A percentile compares a stretch with the other conserved stretches of the same genome.
Conservation (phyloP, 1,284 basidiomycete genomes). For the Boletus holoroseus region DNA sequence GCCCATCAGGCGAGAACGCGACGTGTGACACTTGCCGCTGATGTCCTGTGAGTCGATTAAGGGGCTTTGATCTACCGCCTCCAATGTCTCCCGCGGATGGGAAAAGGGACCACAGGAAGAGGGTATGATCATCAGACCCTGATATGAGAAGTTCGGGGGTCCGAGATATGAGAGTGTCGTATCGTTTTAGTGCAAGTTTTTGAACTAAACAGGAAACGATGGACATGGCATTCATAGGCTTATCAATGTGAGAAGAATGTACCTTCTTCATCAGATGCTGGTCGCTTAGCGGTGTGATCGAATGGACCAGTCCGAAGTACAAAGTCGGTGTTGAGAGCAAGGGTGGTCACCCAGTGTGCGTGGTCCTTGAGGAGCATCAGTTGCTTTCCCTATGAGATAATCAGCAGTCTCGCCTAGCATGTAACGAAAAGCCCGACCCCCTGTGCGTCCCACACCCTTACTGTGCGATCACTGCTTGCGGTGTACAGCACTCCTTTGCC, state of each 20-base stretch:
- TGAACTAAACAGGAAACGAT: constrained; percentile 49
- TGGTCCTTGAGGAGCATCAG: constrained; percentile 86
- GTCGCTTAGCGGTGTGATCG: constrained; percentile 78
- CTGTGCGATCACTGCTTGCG: constrained; percentile 89
- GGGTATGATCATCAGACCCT: constrained; percentile 91
- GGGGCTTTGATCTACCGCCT: constrained; percentile 70
- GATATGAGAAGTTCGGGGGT: constrained; percentile 85
- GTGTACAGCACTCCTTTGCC: constrained; percentile 85
- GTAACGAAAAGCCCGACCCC: constrained; percentile 41
- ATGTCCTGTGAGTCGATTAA: constrained; percentile 88
- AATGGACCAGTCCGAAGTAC: constrained; percentile 92
- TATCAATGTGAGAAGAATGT: constrained; percentile 13
- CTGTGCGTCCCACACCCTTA: constrained; percentile 89
- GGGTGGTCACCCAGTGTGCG: constrained; percentile 98
- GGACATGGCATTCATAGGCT: not conserved
- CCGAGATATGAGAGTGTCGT: constrained; percentile 61
- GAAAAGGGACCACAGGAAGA: constrained; percentile 88
- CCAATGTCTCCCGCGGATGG: constrained; percentile 38
- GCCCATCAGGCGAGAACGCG: constrained; percentile 90
- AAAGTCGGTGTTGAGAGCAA: constrained; percentile 94
- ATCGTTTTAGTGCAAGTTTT: constrained; percentile 67
- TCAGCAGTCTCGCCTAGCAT: constrained; percentile 7
- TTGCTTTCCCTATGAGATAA: constrained; percentile 47
- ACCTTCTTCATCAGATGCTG: constrained; percentile 78
- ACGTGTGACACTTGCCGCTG: constrained; percentile 96